Evolutionary conservation across 305 asterid genomes (phyloP), one percentile per base, ranked within the genome.

Genomic region (Stenogyne calaminthoides): DNA sequence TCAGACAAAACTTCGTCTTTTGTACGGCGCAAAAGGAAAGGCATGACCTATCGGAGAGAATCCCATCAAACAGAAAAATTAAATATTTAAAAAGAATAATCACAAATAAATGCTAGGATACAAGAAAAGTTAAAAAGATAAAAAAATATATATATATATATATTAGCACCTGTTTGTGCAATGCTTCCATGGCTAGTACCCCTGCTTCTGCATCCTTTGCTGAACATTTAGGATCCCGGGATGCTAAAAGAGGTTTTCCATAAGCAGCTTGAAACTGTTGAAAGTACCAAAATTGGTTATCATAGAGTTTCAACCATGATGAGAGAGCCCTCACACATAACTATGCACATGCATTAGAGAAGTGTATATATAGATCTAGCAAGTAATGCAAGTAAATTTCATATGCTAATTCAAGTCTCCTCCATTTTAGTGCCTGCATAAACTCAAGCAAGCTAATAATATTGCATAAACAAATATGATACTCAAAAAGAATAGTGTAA

Each of bases 161-260:
- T 72, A 67, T 36, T 40, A 27, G 57, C 70, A 92, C 99, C 97
- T 95, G 97, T 84, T 95, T 95, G 84, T 95, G 99, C 88, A 95
- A 82, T 79, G 99, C 98, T 88, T 95, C 99, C 97, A 95, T 91
- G 61, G 98, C 98, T 73, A 95, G 92, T 54, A 85, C 88, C 80
- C 99, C 97, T 54, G 91, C 97, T 84, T 95, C 99, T 60, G 98
- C 97, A 81, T 92, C 99, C 83, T 88, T 95, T 71, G 98, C 91
- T 34, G 98, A 88, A 86, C 99, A 92, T 84, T 95, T 95, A 47
- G 98, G 91, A 79, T 92, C 99, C 70, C 99, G 86, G 44, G 98
- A 87, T 60, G 99, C 98, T 81, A 86, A 73, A 63, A 95, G 85
- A 60, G 99, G 99, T 77, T 95, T 95, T 32, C 99, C 99, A 40